Evolutionary conservation across 2,329 filamentous ascomycete species (phyloP).

Genomic region (Emydomyces testavorans): DNA sequence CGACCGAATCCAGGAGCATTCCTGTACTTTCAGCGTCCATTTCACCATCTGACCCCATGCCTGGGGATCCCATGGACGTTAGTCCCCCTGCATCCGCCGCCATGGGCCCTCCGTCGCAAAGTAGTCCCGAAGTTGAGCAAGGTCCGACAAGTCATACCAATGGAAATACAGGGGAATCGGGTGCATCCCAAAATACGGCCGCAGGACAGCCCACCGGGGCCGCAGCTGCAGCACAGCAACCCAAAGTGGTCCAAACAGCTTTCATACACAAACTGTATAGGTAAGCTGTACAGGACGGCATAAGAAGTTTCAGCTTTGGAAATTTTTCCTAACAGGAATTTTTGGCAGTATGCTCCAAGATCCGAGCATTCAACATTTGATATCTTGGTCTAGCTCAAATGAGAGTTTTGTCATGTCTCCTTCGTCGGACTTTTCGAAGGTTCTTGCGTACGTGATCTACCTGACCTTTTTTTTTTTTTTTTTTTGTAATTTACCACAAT

Average conservation of each 20-base stretch:
- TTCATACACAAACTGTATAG: conserved; percentile 99
- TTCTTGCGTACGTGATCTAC: conserved; percentile 64
- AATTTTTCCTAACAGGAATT: background rate
- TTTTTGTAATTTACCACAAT: background rate
- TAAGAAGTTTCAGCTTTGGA: background rate
- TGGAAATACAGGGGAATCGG: conserved; percentile 15
- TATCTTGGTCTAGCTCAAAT: conserved; percentile 85
- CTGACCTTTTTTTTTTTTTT: conserved; percentile 15
- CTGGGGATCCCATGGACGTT: conserved; percentile 45
- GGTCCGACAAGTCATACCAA: conserved; percentile 22
- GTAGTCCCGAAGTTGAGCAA: conserved; percentile 41
- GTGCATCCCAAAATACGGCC: conserved; percentile 21
- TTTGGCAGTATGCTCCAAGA: conserved; percentile 84
- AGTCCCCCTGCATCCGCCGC: conserved; percentile 38
- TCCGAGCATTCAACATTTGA: conserved; percentile 80
- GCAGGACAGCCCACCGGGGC: conserved; percentile 31
- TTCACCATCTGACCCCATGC: conserved; percentile 32
- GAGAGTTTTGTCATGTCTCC: conserved; percentile 99
- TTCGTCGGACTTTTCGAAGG: conserved; percentile 94
- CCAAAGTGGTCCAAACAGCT: conserved; percentile 94
- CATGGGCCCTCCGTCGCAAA: conserved; percentile 41
- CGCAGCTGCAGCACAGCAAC: conserved; percentile 60
- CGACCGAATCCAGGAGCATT: conserved; percentile 40
- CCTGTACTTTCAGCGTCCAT: conserved; percentile 42
- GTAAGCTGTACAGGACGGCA: conserved; percentile 42